Evolutionary conservation across 1,284 basidiomycete genomes (phyloP).

Genomic region (Heimioporus retisporus): DNA sequence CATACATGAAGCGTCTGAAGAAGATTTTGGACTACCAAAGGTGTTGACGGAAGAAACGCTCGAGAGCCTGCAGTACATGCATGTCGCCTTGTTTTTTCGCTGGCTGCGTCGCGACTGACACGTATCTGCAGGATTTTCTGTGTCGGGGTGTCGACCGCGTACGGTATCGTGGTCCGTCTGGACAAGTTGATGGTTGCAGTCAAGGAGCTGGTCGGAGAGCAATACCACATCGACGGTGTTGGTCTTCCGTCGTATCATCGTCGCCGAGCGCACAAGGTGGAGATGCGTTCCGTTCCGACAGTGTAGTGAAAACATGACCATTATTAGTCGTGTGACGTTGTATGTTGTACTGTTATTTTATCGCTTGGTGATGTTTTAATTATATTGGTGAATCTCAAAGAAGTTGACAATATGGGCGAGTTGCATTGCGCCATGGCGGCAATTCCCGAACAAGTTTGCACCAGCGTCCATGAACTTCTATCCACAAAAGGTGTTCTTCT

Average conservation of each 20-base stretch:
- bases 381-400: too few relatives aligned
- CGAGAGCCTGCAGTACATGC: slow-evolving; percentile 78
- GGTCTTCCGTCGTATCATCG: slow-evolving; percentile 47
- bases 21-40: slow-evolving; percentile 75
- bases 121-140: slow-evolving; percentile 65
- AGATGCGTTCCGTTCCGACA: slow-evolving; percentile 17
- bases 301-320: too few relatives aligned
- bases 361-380: too few relatives aligned
- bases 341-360: too few relatives aligned
- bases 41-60: slow-evolving; percentile 73
- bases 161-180: slow-evolving; percentile 71
- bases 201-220: slow-evolving; percentile 83
- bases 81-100: slow-evolving; percentile 33
- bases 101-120: too few relatives aligned
- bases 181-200: slow-evolving; percentile 81
- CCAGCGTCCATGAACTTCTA: too few relatives aligned
- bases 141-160: slow-evolving; percentile 80
- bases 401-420: too few relatives aligned
- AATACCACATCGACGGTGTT: slow-evolving; percentile 79
- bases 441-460: too few relatives aligned
- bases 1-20: slow-evolving; percentile 71
- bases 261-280: slow-evolving; percentile 19
- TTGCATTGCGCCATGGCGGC: too few relatives aligned
- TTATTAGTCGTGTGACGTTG: too few relatives aligned
- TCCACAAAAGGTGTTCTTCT: too few relatives aligned